Percentiles rank a stretch among this genome's conserved stretches.
phyloP scores from a whole-genome alignment of 176 grass and related monocot genomes.

The Panicum miliaceum region DNA sequence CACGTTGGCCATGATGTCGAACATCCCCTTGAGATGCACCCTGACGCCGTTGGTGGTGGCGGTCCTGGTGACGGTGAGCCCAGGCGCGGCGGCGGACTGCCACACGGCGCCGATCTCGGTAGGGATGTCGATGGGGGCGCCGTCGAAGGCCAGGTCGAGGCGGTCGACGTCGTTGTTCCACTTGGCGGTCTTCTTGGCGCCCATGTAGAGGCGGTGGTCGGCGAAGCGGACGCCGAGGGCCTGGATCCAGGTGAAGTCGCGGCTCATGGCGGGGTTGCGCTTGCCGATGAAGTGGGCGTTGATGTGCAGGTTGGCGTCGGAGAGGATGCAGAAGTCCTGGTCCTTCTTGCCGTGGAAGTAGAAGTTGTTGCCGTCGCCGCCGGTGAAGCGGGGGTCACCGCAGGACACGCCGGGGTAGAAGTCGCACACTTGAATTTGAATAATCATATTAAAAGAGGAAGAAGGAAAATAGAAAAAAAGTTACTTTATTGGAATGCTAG shows the following conservation, averaged over 20 bases:
- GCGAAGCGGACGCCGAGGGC: slow-evolving; percentile 53
- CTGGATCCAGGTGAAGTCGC: slow-evolving; percentile 71
- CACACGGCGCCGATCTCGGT: slow-evolving; percentile 24
- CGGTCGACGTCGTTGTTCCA: slow-evolving; percentile 48
- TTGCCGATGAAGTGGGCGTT: slow-evolving; percentile 81
- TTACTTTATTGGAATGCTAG: no score
- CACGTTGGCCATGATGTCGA: slow-evolving; percentile 50
- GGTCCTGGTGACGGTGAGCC: slow-evolving; percentile 37
- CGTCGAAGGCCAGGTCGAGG: slow-evolving; percentile 48
- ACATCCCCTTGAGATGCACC: slow-evolving; percentile 34
- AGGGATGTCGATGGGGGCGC: slow-evolving; percentile 22
- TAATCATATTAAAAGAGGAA: no score
- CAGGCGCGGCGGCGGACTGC: slow-evolving; percentile 12
- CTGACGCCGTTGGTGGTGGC: slow-evolving; percentile 1
- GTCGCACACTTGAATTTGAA: slow-evolving; percentile 53
- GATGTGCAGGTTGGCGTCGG: slow-evolving; percentile 67
- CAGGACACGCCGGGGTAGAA: slow-evolving; percentile 49
- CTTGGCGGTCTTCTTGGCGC: slow-evolving; percentile 45
- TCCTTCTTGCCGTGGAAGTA: slow-evolving; percentile 83
- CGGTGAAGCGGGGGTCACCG: slow-evolving; percentile 71
- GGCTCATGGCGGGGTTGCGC: slow-evolving; percentile 52
- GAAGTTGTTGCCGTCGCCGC: slow-evolving; percentile 76
- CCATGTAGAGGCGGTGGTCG: slow-evolving; percentile 60
- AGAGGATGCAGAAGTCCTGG: slow-evolving; percentile 59
- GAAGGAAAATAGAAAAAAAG: no score